Evolutionary conservation across 2,329 filamentous ascomycete species (phyloP).

Genomic region (Aspergillus pseudoterreus): DNA sequence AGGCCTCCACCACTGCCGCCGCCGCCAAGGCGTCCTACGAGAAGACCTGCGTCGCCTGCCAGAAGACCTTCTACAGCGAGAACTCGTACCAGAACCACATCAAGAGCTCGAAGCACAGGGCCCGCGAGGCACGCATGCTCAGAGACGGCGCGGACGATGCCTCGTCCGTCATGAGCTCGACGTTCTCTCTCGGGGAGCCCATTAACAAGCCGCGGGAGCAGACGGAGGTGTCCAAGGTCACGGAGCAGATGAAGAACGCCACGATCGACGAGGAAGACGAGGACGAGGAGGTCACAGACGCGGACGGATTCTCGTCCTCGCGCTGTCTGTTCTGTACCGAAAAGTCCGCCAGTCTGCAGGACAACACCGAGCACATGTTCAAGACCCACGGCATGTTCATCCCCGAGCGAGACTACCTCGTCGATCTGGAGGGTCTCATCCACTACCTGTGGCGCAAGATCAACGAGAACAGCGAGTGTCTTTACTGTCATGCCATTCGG

Average conservation of each 20-base stretch:
- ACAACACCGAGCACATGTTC: slow-evolving; percentile 86
- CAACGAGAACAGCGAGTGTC: slow-evolving; percentile 73
- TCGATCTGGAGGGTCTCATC: slow-evolving; percentile 77
- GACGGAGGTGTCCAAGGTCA: slow-evolving; percentile 71
- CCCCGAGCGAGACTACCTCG: slow-evolving; percentile 79
- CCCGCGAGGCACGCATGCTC: slow-evolving; percentile 55
- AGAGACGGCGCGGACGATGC: slow-evolving; percentile 59
- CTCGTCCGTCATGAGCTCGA: slow-evolving; percentile 82
- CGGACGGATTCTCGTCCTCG: slow-evolving; percentile 46
- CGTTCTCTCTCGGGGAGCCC: slow-evolving; percentile 85
- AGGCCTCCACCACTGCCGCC: slow-evolving; percentile 77
- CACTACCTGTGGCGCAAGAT: slow-evolving; percentile 76
- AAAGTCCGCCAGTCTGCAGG: slow-evolving; percentile 67
- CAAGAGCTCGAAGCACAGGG: slow-evolving; percentile 83
- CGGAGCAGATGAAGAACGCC: slow-evolving; percentile 71
- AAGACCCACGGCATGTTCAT: slow-evolving; percentile 94
- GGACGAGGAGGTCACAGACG: slow-evolving; percentile 45
- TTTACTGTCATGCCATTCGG: slow-evolving; percentile 83
- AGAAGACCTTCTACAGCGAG: slow-evolving; percentile 93
- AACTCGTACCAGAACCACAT: slow-evolving; percentile 94
- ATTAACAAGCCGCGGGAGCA: slow-evolving; percentile 56
- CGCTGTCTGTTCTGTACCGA: slow-evolving; percentile 90
- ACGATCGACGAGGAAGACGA: slow-evolving; percentile 51
- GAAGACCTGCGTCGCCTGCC: slow-evolving; percentile 74
- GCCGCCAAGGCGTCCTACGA: slow-evolving; percentile 87